A percentile compares a stretch with the other conserved stretches of the same genome.
Conservation (phyloP, 495 filamentous ascomycete species). For the Lindgomyces ingoldianus region DNA sequence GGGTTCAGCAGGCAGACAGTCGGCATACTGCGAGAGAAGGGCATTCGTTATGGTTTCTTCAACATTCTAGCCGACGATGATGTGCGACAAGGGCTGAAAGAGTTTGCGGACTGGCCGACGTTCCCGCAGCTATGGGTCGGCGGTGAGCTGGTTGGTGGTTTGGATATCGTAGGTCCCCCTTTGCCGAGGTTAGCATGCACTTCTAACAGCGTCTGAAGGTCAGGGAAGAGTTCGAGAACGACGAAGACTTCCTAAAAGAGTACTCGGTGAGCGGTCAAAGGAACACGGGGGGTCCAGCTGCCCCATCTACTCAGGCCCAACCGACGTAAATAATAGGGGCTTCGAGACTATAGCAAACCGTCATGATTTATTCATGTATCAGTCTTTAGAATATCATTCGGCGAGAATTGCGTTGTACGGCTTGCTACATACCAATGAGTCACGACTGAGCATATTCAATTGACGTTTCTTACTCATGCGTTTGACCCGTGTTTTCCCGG, state of each 20-base stretch:
- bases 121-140: constrained; percentile 87
- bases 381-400: too few relatives aligned
- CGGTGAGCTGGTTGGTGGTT: constrained; percentile 83
- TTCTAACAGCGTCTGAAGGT: constrained; percentile 44
- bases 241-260: constrained; percentile 74
- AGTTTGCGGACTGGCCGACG: constrained; percentile 94
- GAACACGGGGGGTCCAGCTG: background rate
- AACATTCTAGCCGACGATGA: constrained; percentile 98
- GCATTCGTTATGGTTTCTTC: constrained; percentile 97
- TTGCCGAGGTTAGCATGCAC: background rate
- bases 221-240: constrained; percentile 62
- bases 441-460: too few relatives aligned
- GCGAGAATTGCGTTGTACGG: too few relatives aligned
- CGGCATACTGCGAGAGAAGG: constrained; percentile 76
- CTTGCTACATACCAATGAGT: too few relatives aligned
- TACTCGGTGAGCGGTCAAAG: constrained; percentile 51
- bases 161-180: constrained; percentile 84
- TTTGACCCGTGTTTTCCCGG: too few relatives aligned
- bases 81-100: constrained; percentile 92
- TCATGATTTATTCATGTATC: too few relatives aligned
- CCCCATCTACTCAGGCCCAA: background rate
- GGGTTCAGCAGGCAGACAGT: constrained; percentile 93
- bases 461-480: too few relatives aligned
- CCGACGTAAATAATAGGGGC: background rate
- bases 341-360: too few relatives aligned